Percentiles rank a stretch among this genome's conserved stretches.
phyloP scores from a whole-genome alignment of 192 early-diverging fungal genomes.

The Backusella westeae region DNA sequence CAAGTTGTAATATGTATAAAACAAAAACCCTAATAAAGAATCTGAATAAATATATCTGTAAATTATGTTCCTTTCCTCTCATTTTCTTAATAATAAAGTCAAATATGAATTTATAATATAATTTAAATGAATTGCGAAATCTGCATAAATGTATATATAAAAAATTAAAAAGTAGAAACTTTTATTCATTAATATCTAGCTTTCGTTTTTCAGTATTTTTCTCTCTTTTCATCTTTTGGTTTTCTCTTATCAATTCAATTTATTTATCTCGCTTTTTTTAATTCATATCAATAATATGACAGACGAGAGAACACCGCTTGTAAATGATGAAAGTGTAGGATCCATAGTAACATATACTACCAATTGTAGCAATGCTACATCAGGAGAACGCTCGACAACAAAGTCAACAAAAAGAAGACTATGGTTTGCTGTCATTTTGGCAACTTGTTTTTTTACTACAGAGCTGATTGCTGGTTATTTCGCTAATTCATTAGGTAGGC shows the following conservation, averaged over 20 bases:
- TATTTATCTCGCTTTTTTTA: neutral
- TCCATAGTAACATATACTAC: neutral
- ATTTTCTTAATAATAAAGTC: slow-evolving; percentile 2
- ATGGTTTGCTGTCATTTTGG: slow-evolving; percentile 54
- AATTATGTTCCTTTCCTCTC: neutral
- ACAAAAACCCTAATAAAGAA: neutral
- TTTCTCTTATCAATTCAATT: neutral
- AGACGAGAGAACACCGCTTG: neutral
- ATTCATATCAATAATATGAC: neutral
- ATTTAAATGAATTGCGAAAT: too few relatives aligned
- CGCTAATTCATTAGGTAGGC: slow-evolving; percentile 47
- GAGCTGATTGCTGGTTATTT: slow-evolving; percentile 64
- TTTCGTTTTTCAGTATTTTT: neutral
- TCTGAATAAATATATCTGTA: slow-evolving; percentile 4
- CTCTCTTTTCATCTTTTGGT: neutral
- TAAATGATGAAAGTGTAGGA: neutral
- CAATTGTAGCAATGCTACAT: slow-evolving; percentile 14
- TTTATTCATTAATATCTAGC: neutral
- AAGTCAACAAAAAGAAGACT: slow-evolving; percentile 41
- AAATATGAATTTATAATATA: neutral
- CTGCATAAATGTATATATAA: too few relatives aligned
- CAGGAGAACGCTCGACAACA: neutral
- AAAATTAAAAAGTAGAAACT: too few relatives aligned
- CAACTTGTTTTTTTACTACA: slow-evolving; percentile 59
- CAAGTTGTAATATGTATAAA: slow-evolving; percentile 28